Evolutionary conservation across 1,139 yeast species (phyloP).

Genomic region (Pichia kudriavzevii): DNA sequence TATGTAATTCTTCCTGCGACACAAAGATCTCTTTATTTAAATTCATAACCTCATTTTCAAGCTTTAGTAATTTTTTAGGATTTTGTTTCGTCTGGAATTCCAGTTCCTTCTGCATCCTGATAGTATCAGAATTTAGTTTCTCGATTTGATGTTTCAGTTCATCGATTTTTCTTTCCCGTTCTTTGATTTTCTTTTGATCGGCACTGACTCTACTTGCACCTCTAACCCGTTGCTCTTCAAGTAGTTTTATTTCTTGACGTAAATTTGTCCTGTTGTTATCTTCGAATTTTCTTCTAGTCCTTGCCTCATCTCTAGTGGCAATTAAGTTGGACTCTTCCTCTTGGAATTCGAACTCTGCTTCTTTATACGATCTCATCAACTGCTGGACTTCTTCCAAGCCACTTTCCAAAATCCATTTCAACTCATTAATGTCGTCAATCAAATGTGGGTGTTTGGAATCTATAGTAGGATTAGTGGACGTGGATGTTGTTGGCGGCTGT

Average conservation of each 20-base stretch:
- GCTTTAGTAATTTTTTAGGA: conserved; percentile 21
- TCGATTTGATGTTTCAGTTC: conserved; percentile 28
- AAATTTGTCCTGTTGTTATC: conserved; percentile 42
- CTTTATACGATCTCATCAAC: conserved; percentile 33
- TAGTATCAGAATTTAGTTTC: conserved; percentile 26
- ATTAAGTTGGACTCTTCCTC: conserved; percentile 34
- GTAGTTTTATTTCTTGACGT: conserved; percentile 40
- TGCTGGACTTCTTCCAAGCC: conserved; percentile 43
- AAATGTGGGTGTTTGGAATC: conserved; percentile 25
- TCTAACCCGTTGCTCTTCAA: conserved; percentile 36
- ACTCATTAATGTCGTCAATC: conserved; percentile 38
- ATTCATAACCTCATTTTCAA: conserved; percentile 22
- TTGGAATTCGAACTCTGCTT: conserved; percentile 34
- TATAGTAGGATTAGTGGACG: too few species aligned
- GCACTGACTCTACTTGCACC: conserved; percentile 28
- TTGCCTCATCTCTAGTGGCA: conserved; percentile 36
- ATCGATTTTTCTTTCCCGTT: conserved; percentile 26
- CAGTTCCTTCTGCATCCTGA: conserved; percentile 22
- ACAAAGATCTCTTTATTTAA: conserved; percentile 26
- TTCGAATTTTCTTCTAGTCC: conserved; percentile 39
- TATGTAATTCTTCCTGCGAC: conserved; percentile 24
- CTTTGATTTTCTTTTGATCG: conserved; percentile 24
- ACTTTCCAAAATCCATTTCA: conserved; percentile 41
- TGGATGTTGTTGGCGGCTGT: too few species aligned
- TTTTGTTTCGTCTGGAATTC: conserved; percentile 16